Evolutionary conservation across 2,329 filamentous ascomycete species (phyloP), one percentile per base, ranked within the genome.

Genomic region (Plectosphaerella cucumerina): DNA sequence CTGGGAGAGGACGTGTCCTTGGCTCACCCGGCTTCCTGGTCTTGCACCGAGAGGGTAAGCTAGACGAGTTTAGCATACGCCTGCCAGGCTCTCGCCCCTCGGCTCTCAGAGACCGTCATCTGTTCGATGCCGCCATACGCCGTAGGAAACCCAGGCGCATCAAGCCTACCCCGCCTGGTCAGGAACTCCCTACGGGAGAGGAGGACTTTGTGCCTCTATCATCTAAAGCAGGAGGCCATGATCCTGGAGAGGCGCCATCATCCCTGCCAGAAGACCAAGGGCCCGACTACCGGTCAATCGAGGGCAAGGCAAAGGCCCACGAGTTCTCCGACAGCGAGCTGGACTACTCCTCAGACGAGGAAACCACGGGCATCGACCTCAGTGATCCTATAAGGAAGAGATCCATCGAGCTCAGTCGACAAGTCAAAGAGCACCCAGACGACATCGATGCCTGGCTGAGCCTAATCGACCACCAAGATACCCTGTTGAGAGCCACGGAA

Each of bases 391-490:
- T 80, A 3, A 80, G 73, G 43, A 70, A 76, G 61, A 78, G 70
- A 51, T 83, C 82, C 14, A 74, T 86, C 0, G 73, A 84, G 48
- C 72, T 97, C 8, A 81, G 79, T 3, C 80, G 78, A 12, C 76
- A 66, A 26, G 83, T 90, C 33, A 84, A 86, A 50, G 74, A 86
- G 1, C 66, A 81, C 20, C 89, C 91, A 1, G 66, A 76, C 6
- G 81, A 95, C 60, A 74, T 89, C 18, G 72, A 84, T 41, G 76
- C 83, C 17, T 97, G 93, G 93, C 67, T 95, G 15, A 76, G 81
- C 35, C 75, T 97, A n/a, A 86, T 93, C 44, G 72, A 84, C 8
- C 84, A 96, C 54, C 93, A 97, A 68, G 84, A 90, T 54, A 66
- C 69, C 2, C 73, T 95, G 50, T 70, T 93, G 41, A 71, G 72